phyloP scores from a whole-genome alignment of 139 green algal genomes.

The Micromonas pusilla region DNA sequence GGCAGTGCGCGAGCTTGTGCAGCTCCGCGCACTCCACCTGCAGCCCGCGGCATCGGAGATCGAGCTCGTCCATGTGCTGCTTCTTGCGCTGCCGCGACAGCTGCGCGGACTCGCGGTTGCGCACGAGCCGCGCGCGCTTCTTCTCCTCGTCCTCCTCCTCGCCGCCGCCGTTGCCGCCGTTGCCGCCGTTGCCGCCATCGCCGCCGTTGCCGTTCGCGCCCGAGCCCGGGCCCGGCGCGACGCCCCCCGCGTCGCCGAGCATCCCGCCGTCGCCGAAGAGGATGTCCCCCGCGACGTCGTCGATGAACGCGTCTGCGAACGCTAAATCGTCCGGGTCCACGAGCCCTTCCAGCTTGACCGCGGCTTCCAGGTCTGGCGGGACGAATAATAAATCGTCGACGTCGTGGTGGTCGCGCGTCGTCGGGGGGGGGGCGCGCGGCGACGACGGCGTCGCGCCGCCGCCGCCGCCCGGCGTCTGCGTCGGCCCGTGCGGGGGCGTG shows the following conservation, averaged over 20 bases:
- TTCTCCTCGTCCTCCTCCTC: constrained; percentile 26
- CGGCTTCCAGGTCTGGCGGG: too few species aligned
- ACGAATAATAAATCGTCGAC: too few species aligned
- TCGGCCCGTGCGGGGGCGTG: too few species aligned
- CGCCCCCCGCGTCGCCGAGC: neutral
- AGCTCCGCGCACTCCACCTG: constrained; percentile 44
- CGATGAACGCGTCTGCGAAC: neutral
- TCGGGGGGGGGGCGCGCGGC: too few species aligned
- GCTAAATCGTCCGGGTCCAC: too few species aligned
- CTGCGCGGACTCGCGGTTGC: constrained; percentile 63
- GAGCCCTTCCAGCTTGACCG: too few species aligned
- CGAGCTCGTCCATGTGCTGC: constrained; percentile 54
- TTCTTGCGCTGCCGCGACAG: constrained; percentile 63
- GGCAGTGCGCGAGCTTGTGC: constrained; percentile 36
- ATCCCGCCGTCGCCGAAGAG: neutral
- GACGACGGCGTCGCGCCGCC: too few species aligned
- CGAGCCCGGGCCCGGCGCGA: too few species aligned
- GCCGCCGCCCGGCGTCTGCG: too few species aligned
- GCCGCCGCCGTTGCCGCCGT: neutral
- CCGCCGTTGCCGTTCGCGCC: too few species aligned
- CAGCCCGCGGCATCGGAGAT: constrained; percentile 42
- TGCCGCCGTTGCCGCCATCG: too few species aligned
- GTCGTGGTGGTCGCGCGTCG: too few species aligned
- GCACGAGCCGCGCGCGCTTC: constrained; percentile 46
- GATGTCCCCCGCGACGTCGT: neutral